Conservation (phyloP, 805 yeast species). For the Schizosaccharomyces octosporus region DNA sequence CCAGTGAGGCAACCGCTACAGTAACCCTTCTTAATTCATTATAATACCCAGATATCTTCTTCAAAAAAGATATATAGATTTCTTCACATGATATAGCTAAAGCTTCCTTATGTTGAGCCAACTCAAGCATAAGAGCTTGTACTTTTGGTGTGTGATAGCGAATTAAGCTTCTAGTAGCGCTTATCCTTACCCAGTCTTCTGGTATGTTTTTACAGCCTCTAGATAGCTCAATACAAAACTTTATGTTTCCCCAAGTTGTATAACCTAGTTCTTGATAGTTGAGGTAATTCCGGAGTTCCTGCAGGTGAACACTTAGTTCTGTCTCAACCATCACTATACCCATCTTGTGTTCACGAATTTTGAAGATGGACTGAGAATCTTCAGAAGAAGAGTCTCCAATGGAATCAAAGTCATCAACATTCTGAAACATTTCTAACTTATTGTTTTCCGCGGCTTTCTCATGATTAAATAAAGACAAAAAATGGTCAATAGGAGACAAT, state of each 20-base stretch:
- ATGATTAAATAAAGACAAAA: conserved; percentile 9
- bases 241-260: conserved; percentile 34
- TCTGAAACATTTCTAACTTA: conserved; percentile 8
- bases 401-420: conserved; percentile 10
- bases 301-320: conserved; percentile 30
- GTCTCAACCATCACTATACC: conserved; percentile 22
- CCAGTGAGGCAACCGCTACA: conserved; percentile 28
- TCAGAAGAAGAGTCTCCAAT: background rate
- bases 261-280: conserved; percentile 20
- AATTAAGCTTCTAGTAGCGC: conserved; percentile 37
- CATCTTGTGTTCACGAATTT: conserved; percentile 18
- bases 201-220: conserved; percentile 30
- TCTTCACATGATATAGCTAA: conserved; percentile 23
- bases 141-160: conserved; percentile 48
- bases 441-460: conserved; percentile 11
- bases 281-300: conserved; percentile 20
- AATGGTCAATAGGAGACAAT: conserved; percentile 12
- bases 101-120: conserved; percentile 37
- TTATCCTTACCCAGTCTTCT: conserved; percentile 48
- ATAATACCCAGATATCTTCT: conserved; percentile 18
- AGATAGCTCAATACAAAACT: conserved; percentile 47
- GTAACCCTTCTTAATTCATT: conserved; percentile 21
- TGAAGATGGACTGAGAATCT: conserved; percentile 8
- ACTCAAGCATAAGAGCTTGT: conserved; percentile 23
- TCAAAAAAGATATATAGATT: conserved; percentile 20